Base-by-base conservation (phyloP, 768 basidiomycete species). In the Crassisporium funariophilum region DNA sequence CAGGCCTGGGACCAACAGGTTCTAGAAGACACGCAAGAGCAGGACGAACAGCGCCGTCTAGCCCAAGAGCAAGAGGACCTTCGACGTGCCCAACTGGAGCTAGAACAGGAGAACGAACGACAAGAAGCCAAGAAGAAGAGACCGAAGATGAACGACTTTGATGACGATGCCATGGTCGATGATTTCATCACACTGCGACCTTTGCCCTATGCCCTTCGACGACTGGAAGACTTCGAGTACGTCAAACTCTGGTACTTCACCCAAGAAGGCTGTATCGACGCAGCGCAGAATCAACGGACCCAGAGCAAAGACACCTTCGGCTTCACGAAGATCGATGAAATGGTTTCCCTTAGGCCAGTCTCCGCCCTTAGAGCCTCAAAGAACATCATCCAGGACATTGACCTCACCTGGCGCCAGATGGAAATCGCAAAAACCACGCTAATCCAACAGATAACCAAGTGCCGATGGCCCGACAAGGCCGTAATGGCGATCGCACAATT, bases 381-480 rank as follows among this genome's bases (percentile, higher is more conserved):
- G 5, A 41, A 50, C 4, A 52, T 36, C 0, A 15, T 52, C 0
- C 25, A 19, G 0, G 57, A 65, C 44, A 41, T 53, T 1, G 34
- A 59, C 0, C 53, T 66, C 8, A 20, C 50, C 3, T 58, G 59
- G 43, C 12, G 16, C 0, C 53, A 65, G 3, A 50, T 65, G 9
- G 19, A 50, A 0, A 25, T 55, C 0, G 63, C 50, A 0, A 57
- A 54, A 6, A 58, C 45, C 7, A 24, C 13, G 6, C 23, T 46
- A 10, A 33, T 58, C 2, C 5, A 21, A 2, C 20, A 37, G 15
- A 37, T 37, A 16, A 21, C n/a, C n/a, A 37, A 4, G 2, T 12
- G 17, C 33, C 1, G 42, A 19, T 50, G 56, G 52, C 44, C 40
- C 11, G 12, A 33, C 10, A 41, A 38, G n/a, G 35, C 50, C 15